Evolutionary conservation across 768 basidiomycete species (phyloP).

Genomic region (Tricholoma hemisulphureum): DNA sequence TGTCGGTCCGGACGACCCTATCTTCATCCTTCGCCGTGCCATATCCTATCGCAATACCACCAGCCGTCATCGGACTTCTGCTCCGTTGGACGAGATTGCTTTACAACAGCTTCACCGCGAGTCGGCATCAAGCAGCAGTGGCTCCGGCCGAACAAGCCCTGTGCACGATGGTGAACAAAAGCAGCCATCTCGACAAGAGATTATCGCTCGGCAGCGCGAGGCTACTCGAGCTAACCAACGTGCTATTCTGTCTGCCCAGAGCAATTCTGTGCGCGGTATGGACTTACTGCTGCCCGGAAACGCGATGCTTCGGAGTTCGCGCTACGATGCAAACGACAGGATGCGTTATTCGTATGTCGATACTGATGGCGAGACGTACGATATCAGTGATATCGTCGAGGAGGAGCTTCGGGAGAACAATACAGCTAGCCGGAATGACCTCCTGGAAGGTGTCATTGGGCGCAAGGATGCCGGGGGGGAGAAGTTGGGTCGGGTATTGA

Average conservation of each 20-base stretch:
- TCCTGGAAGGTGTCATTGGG: constrained; percentile 64
- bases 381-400: constrained; percentile 92
- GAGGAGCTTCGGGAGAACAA: constrained; percentile 73
- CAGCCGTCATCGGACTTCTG: constrained; percentile 68
- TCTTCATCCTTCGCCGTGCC: constrained; percentile 87
- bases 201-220: constrained; percentile 91
- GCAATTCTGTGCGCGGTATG: constrained; percentile 82
- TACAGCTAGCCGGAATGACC: constrained; percentile 47
- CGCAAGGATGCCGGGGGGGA: constrained; percentile 62
- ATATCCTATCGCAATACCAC: constrained; percentile 69
- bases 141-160: constrained; percentile 39
- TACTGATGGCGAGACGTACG: constrained; percentile 84
- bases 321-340: constrained; percentile 64
- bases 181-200: constrained; percentile 71
- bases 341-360: constrained; percentile 95
- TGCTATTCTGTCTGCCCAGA: constrained; percentile 76
- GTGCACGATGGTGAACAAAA: constrained; percentile 30
- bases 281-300: constrained; percentile 87
- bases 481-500: constrained; percentile 71
- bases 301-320: constrained; percentile 79
- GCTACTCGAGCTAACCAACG: constrained; percentile 83
- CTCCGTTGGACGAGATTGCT: constrained; percentile 82
- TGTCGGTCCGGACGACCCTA: constrained; percentile 77
- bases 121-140: constrained; percentile 55
- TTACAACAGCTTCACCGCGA: constrained; percentile 71